Conservation (phyloP, 192 early-diverging fungal species). For the Coemansia sp. region DNA sequence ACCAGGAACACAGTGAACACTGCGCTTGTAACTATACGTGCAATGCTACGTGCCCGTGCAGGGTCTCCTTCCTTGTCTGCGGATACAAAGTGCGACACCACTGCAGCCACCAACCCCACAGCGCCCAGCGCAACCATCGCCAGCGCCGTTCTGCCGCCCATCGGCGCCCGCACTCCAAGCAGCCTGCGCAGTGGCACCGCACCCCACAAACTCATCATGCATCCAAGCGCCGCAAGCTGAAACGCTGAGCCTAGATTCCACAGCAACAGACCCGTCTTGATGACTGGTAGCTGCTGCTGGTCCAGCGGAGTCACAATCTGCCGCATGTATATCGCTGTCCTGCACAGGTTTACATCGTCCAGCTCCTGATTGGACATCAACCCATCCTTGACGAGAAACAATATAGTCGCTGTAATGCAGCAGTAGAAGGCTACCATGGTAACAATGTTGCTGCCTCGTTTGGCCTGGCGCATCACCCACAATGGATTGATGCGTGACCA, state of each 20-base stretch:
- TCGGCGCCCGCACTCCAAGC: slow-evolving; percentile 22
- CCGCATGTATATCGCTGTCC: slow-evolving; percentile 30
- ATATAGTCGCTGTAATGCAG: slow-evolving; percentile 23
- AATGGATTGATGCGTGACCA: slow-evolving; percentile 43
- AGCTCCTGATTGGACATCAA: slow-evolving; percentile 50
- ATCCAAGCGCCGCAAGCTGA: slow-evolving; percentile 36
- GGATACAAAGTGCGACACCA: slow-evolving; percentile 35
- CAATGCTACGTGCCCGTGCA: slow-evolving; percentile 35
- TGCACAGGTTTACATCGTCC: slow-evolving; percentile 41
- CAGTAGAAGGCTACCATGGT: slow-evolving; percentile 35
- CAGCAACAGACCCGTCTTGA: slow-evolving; percentile 36
- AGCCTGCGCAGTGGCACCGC: slow-evolving; percentile 23
- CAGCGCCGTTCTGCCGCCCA: slow-evolving; percentile 15
- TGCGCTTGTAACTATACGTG: slow-evolving; percentile 23
- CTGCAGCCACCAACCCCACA: slow-evolving; percentile 8
- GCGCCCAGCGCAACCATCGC: slow-evolving; percentile 26
- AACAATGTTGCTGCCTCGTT: slow-evolving; percentile 18
- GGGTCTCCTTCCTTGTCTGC: slow-evolving; percentile 10
- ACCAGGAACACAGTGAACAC: slow-evolving; percentile 20
- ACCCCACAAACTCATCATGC: slow-evolving; percentile 30
- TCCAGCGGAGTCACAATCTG: slow-evolving; percentile 33
- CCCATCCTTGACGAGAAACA: slow-evolving; percentile 44
- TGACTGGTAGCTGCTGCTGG: slow-evolving; percentile 19
- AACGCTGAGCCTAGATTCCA: slow-evolving; percentile 42
- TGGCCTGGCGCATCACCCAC: slow-evolving; percentile 30